Evolutionary conservation across 768 basidiomycete genomes (phyloP).

Genomic region (Termitomyces sp.): DNA sequence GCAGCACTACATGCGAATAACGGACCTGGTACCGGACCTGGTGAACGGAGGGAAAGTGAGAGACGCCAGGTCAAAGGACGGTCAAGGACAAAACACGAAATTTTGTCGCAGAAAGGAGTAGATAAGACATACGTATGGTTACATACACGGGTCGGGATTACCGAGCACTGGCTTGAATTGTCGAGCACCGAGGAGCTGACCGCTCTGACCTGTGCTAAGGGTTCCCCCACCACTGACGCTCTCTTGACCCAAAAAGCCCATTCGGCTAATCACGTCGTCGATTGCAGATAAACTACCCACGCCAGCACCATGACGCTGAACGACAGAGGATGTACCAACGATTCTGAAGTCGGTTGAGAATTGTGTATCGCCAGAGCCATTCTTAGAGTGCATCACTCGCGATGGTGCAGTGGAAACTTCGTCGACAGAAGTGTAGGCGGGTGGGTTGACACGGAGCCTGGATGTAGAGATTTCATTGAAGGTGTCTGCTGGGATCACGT

Average conservation of each 20-base stretch:
- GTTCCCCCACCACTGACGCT: conserved; percentile 14
- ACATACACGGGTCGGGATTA: conserved; percentile 5
- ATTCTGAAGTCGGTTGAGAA: conserved; percentile 21
- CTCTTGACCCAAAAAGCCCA: conserved; percentile 11
- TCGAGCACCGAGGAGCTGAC: background rate
- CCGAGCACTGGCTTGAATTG: conserved; percentile 2
- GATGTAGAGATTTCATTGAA: background rate
- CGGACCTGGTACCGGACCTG: background rate
- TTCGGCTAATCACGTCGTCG: conserved; percentile 18
- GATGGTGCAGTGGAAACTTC: conserved; percentile 11
- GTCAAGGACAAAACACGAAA: too few species aligned
- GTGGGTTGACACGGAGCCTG: conserved; percentile 27
- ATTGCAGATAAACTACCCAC: conserved; percentile 16
- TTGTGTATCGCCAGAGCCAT: conserved; percentile 25
- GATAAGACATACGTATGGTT: background rate
- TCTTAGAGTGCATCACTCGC: conserved; percentile 16
- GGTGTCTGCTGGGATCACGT: conserved; percentile 12
- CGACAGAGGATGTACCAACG: background rate
- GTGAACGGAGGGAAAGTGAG: too few species aligned
- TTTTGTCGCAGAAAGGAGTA: background rate
- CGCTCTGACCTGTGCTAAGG: conserved; percentile 16
- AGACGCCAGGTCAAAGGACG: background rate
- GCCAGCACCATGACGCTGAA: conserved; percentile 2
- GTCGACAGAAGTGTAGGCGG: conserved; percentile 27
- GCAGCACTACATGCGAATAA: background rate